These are phyloP conservation scores for Cystofilobasidium macerans DNA, from an alignment of 768 basidiomycete species.

Conservation along the genomic window DNA sequence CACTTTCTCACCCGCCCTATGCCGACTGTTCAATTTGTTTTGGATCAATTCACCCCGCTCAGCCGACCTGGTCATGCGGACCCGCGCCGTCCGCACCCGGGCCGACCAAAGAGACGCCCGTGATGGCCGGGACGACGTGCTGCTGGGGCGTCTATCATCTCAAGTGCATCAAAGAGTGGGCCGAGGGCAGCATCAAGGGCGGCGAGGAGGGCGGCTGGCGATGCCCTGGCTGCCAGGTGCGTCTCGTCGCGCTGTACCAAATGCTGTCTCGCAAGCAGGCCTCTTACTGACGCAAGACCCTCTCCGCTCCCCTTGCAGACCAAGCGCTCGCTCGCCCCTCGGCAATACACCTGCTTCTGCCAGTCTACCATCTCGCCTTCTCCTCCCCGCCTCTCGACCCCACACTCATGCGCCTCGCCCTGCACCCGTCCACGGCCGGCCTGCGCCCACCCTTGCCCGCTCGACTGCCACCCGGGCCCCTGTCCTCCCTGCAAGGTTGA, in stretches of 20 bases:
- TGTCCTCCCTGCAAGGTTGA: slow-evolving; percentile 88
- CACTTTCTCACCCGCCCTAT: background rate
- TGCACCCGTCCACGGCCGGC: slow-evolving; percentile 35
- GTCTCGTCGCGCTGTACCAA: background rate
- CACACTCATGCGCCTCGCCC: slow-evolving; percentile 39
- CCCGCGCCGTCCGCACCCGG: background rate
- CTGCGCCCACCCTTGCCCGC: slow-evolving; percentile 73
- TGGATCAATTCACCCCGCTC: background rate
- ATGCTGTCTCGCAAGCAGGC: background rate
- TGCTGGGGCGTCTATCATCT: slow-evolving; percentile 3
- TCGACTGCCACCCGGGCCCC: slow-evolving; percentile 84
- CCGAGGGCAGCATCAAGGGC: slow-evolving; percentile 12
- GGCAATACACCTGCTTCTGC: slow-evolving; percentile 65
- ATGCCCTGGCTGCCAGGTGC: slow-evolving; percentile 22
- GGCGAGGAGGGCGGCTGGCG: slow-evolving; percentile 17
- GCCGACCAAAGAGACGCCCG: background rate
- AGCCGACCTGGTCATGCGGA: background rate
- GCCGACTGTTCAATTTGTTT: slow-evolving; percentile 5
- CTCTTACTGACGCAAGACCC: background rate
- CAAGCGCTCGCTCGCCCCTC: slow-evolving; percentile 9
- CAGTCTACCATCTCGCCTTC: slow-evolving; percentile 61
- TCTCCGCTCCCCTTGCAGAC: background rate
- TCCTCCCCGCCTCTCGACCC: slow-evolving; percentile 46
- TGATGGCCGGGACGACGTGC: background rate
- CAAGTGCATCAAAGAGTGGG: slow-evolving; percentile 27